Percentiles rank a stretch among this genome's conserved stretches.
Evolutionary conservation across 352 stramenopile species (phyloP).

Genomic region (Pythium sukuiense): DNA sequence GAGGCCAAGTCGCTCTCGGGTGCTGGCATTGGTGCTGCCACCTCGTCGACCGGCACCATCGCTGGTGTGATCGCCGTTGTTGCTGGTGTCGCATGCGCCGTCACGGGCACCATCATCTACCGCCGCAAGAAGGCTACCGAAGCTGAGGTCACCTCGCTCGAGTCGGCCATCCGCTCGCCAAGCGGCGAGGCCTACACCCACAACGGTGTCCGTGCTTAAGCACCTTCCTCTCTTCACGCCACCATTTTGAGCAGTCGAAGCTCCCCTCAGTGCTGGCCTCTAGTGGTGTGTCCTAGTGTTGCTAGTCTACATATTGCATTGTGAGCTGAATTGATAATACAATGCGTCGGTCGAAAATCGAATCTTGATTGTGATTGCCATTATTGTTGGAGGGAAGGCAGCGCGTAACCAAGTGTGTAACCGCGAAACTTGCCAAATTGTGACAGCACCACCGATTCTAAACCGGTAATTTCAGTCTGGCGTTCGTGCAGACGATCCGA

Average conservation of each 20-base stretch:
- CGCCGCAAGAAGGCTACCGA: background rate
- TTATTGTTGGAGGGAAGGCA: background rate
- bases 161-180: slow-evolving; percentile 16
- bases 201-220: slow-evolving; percentile 9
- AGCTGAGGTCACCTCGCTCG: slow-evolving; percentile 11
- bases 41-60: slow-evolving; percentile 1
- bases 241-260: slow-evolving; percentile 7
- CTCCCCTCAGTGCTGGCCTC: background rate
- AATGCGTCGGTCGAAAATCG: background rate
- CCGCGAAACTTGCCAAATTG: too few relatives aligned
- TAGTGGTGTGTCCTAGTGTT: background rate
- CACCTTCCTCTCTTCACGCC: background rate
- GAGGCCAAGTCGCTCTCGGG: slow-evolving; percentile 1
- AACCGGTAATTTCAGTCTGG: background rate
- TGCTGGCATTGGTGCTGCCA: background rate
- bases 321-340: background rate
- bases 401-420: background rate
- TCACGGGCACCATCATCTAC: slow-evolving; percentile 15
- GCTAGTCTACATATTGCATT: background rate
- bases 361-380: background rate
- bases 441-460: background rate
- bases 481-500: background rate
- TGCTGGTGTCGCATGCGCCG: slow-evolving; percentile 15
- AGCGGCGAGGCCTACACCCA: background rate
- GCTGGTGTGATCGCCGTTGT: slow-evolving; percentile 12